A percentile compares a stretch with the other conserved stretches of the same genome.
These are phyloP conservation scores for Schizopora paradoxa DNA, from an alignment of 1,284 basidiomycete genomes.

Conservation along the genomic window DNA sequence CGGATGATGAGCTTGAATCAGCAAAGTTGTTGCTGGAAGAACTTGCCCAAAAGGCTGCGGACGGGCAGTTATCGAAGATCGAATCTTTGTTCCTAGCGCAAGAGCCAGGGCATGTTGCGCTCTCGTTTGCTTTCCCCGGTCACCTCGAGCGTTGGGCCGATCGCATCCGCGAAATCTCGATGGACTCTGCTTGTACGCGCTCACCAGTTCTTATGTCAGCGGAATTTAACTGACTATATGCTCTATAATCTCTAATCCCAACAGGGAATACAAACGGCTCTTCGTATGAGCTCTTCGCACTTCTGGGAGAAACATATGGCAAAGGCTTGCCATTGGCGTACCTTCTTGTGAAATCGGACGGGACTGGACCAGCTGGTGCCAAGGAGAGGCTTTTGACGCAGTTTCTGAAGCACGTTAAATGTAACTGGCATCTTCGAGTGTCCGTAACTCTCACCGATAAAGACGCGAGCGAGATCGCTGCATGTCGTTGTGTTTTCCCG, in stretches of 20 bases:
- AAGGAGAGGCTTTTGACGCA: constrained; percentile 18
- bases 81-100: background rate
- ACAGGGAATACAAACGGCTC: constrained; percentile 22
- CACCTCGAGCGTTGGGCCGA: background rate
- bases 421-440: constrained; percentile 14
- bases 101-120: background rate
- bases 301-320: constrained; percentile 22
- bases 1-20: background rate
- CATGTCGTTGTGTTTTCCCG: constrained; percentile 5
- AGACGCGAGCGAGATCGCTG: constrained; percentile 22
- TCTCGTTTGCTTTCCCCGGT: background rate
- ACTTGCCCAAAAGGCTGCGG: background rate
- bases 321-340: constrained; percentile 21
- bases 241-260: too few species aligned
- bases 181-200: background rate
- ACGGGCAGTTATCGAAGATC: too few species aligned
- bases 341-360: constrained; percentile 18
- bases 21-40: background rate
- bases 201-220: background rate
- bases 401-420: constrained; percentile 17
- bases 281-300: constrained; percentile 20
- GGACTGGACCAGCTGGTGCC: constrained; percentile 5
- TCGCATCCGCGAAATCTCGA: background rate
- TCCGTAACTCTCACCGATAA: constrained; percentile 22
- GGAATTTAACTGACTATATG: background rate